phyloP scores from a whole-genome alignment of 345 rosid species.

The Xanthoceras sorbifolium region DNA sequence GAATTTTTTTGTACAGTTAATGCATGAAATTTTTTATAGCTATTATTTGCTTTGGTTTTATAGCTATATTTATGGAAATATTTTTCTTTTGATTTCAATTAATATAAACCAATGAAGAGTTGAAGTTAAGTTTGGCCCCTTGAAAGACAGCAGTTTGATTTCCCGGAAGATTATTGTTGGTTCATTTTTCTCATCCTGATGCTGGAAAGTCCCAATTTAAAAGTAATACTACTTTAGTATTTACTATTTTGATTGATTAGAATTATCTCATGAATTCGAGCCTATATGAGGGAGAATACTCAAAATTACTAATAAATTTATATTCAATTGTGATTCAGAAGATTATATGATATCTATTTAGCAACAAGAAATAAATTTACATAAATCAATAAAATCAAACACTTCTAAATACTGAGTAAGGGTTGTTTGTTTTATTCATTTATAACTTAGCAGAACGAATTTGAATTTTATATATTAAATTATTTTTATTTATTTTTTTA shows the following conservation, averaged over 20 bases:
- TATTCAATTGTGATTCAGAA: too few species aligned
- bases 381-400: too few species aligned
- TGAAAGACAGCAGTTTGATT: neutral
- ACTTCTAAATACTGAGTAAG: too few species aligned
- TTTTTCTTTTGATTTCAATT: neutral
- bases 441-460: too few species aligned
- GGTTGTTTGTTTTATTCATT: too few species aligned
- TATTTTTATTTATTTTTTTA: too few species aligned
- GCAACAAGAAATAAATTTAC: too few species aligned
- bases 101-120: neutral
- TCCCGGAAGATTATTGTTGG: neutral
- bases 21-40: constrained; percentile 5
- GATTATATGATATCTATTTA: neutral
- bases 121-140: neutral
- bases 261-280: neutral
- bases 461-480: too few species aligned
- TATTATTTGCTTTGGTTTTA: neutral
- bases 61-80: neutral
- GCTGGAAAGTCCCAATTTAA: neutral
- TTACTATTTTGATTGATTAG: too few species aligned
- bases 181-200: neutral
- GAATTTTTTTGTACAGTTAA: constrained; percentile 26
- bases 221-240: too few species aligned
- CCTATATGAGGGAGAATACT: neutral
- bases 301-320: neutral